These are phyloP conservation scores for Penicillium sp. DNA, from an alignment of 2,329 filamentous ascomycete species.

Conservation along the genomic window DNA sequence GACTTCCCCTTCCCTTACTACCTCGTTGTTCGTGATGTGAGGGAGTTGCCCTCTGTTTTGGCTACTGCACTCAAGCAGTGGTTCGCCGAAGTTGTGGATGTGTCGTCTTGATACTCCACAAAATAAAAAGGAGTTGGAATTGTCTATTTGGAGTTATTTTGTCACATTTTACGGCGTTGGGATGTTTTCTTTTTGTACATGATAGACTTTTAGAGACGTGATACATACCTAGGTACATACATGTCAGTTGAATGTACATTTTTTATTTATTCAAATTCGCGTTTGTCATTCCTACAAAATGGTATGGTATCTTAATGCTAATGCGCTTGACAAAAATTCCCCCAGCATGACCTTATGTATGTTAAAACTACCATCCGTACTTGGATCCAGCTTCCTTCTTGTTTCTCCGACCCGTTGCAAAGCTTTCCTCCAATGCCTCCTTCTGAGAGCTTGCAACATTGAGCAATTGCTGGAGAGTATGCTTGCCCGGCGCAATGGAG, in stretches of 20 bases:
- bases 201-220: slow-evolving; percentile 12
- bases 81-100: slow-evolving; percentile 72
- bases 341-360: not conserved
- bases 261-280: not conserved
- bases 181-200: slow-evolving; percentile 12
- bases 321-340: slow-evolving; percentile 2
- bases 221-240: not conserved
- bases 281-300: not conserved
- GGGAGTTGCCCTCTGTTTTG: slow-evolving; percentile 84
- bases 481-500: slow-evolving; percentile 80
- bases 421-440: slow-evolving; percentile 88
- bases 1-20: slow-evolving; percentile 97
- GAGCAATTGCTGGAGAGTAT: slow-evolving; percentile 83
- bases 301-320: slow-evolving; percentile 14
- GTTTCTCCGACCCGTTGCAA: slow-evolving; percentile 75
- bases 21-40: slow-evolving; percentile 85
- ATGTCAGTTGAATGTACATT: slow-evolving; percentile 6
- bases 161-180: slow-evolving; percentile 16
- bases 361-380: slow-evolving; percentile 69
- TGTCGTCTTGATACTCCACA: slow-evolving; percentile 31
- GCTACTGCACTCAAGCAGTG: slow-evolving; percentile 88
- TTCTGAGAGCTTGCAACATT: slow-evolving; percentile 77
- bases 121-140: slow-evolving; percentile 17
- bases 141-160: slow-evolving; percentile 20
- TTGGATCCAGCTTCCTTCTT: slow-evolving; percentile 75